Base-by-base conservation (phyloP, 306 rosid genomes). In the Vicia faba region DNA sequence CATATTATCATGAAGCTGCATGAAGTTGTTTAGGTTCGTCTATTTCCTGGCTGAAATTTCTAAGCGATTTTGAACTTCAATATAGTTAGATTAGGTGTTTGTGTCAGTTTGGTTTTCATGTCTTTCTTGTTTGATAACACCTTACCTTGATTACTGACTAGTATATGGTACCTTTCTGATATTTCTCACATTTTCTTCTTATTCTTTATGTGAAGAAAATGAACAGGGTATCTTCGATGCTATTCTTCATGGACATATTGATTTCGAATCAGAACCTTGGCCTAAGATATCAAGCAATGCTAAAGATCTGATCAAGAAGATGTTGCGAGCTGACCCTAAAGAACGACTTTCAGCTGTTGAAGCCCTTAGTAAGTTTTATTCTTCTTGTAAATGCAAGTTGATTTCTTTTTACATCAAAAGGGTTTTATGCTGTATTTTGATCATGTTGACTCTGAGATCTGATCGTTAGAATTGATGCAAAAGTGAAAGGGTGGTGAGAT, bases 241-340 rank as follows among this genome's bases (percentile, higher is more conserved):
- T 58, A 71, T 93, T 77, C 95, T 90, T 66, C 97, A 79, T 13
- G 96, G 97, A 44, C 95, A 85, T 77, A 78, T 90, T 53, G 99
- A 93, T 83, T 90, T 93, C 14, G 64, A 77, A 19, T 93, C 99
- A 4, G 88, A 93, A 36, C 99, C 99, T 38, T 93, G 99, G 99
- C 96, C 97, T 73, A 88, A 96, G 40, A 78, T 90, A 80, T 93
- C 99, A 11, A 82, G 82, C 50, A 83, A 87, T 70, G 99, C 97
- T n/a, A 90, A 86, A 78, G 99, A 90, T 85, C 89, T 93, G 70
- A 83, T 93, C 59, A 86, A 81, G 82, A 93, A 86, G 81, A 88
- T 93, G 95, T 74, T 93, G 39, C 71, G 74, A 15, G 83, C 88
- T 40, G 92, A 85, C 73, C 86, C 88, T 29, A 89, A 86, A 73